Conservation (phyloP, 805 yeast species). For the Kockiozyma suomiensis region DNA sequence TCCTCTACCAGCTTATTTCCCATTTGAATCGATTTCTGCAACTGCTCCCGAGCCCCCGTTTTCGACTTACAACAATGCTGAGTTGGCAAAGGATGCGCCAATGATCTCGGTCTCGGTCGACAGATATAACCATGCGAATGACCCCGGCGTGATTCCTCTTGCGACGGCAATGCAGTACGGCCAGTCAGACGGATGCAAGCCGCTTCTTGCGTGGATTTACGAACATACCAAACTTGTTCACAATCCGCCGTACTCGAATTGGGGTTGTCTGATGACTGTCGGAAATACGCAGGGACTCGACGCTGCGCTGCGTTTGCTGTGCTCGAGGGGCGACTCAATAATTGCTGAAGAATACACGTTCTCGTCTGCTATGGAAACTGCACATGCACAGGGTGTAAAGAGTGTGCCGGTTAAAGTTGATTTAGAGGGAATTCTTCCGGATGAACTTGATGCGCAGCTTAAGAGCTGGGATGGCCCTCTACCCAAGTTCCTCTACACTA, state of each 20-base stretch:
- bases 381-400: slow-evolving; percentile 60
- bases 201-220: slow-evolving; percentile 63
- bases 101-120: slow-evolving; percentile 43
- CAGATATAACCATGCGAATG: slow-evolving; percentile 48
- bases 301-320: slow-evolving; percentile 73
- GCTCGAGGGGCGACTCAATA: slow-evolving; percentile 65
- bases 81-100: slow-evolving; percentile 32
- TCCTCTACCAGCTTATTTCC: slow-evolving; percentile 89
- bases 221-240: slow-evolving; percentile 61
- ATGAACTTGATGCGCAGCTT: slow-evolving; percentile 56
- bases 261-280: slow-evolving; percentile 70
- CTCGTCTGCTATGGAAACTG: slow-evolving; percentile 72
- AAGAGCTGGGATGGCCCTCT: slow-evolving; percentile 61
- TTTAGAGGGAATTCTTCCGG: slow-evolving; percentile 61
- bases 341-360: slow-evolving; percentile 78
- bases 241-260: slow-evolving; percentile 59
- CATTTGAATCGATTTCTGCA: slow-evolving; percentile 75
- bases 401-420: slow-evolving; percentile 72
- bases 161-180: slow-evolving; percentile 93
- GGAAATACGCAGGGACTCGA: slow-evolving; percentile 96
- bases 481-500: slow-evolving; percentile 43
- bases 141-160: slow-evolving; percentile 67
- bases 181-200: slow-evolving; percentile 75
- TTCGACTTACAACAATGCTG: slow-evolving; percentile 59
- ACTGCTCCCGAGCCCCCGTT: slow-evolving; percentile 80